Percentiles rank a stretch among this genome's conserved stretches.
phyloP scores from a whole-genome alignment of 345 rosid species.

The Eucalyptus tenuipes region DNA sequence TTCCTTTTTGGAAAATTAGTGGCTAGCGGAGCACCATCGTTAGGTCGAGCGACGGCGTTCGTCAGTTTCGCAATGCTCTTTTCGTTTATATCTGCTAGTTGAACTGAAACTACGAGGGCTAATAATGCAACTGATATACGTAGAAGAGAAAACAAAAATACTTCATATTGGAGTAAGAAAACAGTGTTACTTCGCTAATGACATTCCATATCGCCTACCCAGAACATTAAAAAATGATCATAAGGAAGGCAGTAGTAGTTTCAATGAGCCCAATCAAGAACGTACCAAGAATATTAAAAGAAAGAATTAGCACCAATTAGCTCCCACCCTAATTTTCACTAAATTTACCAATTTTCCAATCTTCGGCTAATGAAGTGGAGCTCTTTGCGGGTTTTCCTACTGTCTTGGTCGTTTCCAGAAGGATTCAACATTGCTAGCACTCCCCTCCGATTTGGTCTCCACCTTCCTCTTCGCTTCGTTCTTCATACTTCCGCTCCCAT shows the following conservation, averaged over 20 bases:
- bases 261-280: not conserved
- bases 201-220: too few species aligned
- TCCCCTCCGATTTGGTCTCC: not conserved
- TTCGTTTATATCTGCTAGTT: accelerated
- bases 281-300: too few species aligned
- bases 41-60: too few species aligned
- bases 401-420: not conserved
- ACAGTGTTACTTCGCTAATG: too few species aligned
- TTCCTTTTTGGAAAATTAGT: too few species aligned
- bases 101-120: too few species aligned
- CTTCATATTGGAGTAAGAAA: too few species aligned
- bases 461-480: not conserved
- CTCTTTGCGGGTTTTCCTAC: not conserved
- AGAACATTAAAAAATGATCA: too few species aligned
- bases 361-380: not conserved
- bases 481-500: not conserved
- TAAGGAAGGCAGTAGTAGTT: too few species aligned
- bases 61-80: not conserved
- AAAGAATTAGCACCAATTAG: not conserved
- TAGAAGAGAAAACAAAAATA: too few species aligned
- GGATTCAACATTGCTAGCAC: not conserved
- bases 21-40: not conserved
- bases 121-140: too few species aligned
- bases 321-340: too few species aligned
- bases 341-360: not conserved